Base-by-base conservation (phyloP, 305 asterid species). In the Andrographis paniculata region DNA sequence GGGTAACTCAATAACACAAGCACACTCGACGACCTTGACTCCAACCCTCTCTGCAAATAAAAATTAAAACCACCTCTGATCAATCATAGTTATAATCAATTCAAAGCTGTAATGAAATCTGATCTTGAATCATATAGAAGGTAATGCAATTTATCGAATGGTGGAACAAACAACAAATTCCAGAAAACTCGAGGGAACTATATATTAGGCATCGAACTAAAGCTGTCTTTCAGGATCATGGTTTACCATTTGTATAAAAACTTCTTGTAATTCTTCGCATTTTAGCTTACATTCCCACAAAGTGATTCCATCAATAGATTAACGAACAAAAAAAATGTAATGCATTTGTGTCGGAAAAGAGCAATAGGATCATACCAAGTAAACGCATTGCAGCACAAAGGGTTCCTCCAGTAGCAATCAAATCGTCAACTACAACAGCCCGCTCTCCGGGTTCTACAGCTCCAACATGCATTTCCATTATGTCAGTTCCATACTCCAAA, bases 401-500 rank as follows among this genome's bases (percentile, higher is more conserved):
- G 68, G 97, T 79, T 40, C 97, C 97, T 33, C 95, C 97, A 41
- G 97, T 84, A 45, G 97, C 97, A 66, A 87, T 87, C 45, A 87
- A 88, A 71, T 88, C 97, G 67, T 88, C 97, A 1, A 88, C 87
- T 35, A 88, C 43, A 36, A 88, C 53, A 0, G 87, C 95, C 21
- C 87, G 78, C 43, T 88, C 97, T 68, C 97, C 94, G 30, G 82
- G 44, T 64, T 77, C 75, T 17, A 88, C 95, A 55, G 95, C 95
- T 55, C 95, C 97, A 39, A 88, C 95, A 72, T 88, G 97, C 97
- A 88, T 88, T 81, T 88, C 97, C 16, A 88, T 77, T 51, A 0
- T 71, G 66, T 88, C 97, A 36, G 87, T 84, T 65, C 97, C 97
- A 52, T 88, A 88, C 72, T 82, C 94, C 87, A 88, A 66, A 5